These are phyloP conservation scores for Hydrangea macrophylla DNA, from an alignment of 148 eudicot species.

Conservation along the genomic window DNA sequence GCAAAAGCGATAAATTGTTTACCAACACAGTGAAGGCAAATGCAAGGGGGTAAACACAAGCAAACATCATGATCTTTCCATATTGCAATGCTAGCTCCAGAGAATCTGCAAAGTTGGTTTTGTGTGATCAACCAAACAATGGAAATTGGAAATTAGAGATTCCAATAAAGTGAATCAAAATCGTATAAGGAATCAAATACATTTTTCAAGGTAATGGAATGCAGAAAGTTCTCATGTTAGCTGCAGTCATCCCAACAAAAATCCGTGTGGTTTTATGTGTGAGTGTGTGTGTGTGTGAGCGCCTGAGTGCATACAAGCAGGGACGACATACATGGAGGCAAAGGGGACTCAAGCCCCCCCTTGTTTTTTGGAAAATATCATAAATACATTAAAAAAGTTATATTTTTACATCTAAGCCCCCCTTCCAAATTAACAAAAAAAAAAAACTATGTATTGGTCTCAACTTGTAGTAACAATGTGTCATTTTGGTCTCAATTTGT, in stretches of 20 bases:
- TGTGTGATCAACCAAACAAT: neutral
- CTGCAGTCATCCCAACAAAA: neutral
- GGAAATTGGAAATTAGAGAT: neutral
- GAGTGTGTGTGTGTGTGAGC: neutral
- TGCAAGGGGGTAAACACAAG: constrained; percentile 89
- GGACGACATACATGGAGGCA: neutral
- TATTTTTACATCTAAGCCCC: too few relatives aligned
- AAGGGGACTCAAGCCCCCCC: too few relatives aligned
- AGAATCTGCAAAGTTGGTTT: constrained; percentile 63
- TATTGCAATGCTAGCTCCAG: constrained; percentile 88
- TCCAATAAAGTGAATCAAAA: neutral
- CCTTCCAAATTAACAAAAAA: too few relatives aligned
- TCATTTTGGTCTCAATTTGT: too few relatives aligned
- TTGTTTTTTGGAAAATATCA: too few relatives aligned
- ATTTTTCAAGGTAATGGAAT: too few relatives aligned
- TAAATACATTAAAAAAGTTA: too few relatives aligned
- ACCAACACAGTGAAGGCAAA: constrained; percentile 84
- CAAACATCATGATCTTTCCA: constrained; percentile 99
- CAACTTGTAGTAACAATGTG: too few relatives aligned
- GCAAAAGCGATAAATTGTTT: constrained; percentile 10
- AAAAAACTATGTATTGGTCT: too few relatives aligned
- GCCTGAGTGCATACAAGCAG: too few relatives aligned
- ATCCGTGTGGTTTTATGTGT: neutral
- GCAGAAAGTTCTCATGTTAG: neutral
- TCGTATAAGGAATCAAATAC: neutral